Evolutionary conservation across 306 rosid species (phyloP), one percentile per base, ranked within the genome.

Genomic region (Sechiopsis laciniata): DNA sequence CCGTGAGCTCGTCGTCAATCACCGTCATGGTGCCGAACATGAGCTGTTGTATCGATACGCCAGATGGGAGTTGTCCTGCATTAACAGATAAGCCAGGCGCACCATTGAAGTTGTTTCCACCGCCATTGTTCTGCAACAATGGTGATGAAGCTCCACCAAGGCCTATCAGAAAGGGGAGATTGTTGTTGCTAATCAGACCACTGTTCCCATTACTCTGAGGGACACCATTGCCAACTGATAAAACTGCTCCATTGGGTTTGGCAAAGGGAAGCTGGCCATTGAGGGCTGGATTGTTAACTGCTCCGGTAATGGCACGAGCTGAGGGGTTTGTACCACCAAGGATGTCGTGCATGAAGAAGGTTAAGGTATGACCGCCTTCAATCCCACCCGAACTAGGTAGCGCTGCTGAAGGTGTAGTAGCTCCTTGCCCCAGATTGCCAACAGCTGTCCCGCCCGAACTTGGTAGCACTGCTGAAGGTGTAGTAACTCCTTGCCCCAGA

Each of bases 131-230:
- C 26, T 81, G 91, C 65, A 87, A 66, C 45, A 90, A 79, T 37
- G 76, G 88, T 0, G 83, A 79, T 0, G 83, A 45, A 46, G 74
- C 85, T 3, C 98, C 96, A 3, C 90, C 72, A 1, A 92, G 90
- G 67, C 98, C 98, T 0, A 92, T 87, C 60, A 88, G 89, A 88
- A 92, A 92, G 1, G 98, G 98, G 6, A 92, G 83, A 61, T 90
- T 87, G 82, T 90, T 92, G 80, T 92, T 90, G 83, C 87, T 78
- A 35, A 87, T 82, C 51, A 87, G 79, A 3, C 97, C 96, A 1
- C 73, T 65, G 74, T 92, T 92, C 84, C 87, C 79, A 72, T 84
- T 88, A 81, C 81, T 85, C 74, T 88, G 89, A 1, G 96, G 90
- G 57, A 90, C 55, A 4, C 87, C 92, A 2, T 74, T 85, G 71